Evolutionary conservation across 495 filamentous ascomycete genomes (phyloP).

Genomic region (Saxophila tyrrhenica): DNA sequence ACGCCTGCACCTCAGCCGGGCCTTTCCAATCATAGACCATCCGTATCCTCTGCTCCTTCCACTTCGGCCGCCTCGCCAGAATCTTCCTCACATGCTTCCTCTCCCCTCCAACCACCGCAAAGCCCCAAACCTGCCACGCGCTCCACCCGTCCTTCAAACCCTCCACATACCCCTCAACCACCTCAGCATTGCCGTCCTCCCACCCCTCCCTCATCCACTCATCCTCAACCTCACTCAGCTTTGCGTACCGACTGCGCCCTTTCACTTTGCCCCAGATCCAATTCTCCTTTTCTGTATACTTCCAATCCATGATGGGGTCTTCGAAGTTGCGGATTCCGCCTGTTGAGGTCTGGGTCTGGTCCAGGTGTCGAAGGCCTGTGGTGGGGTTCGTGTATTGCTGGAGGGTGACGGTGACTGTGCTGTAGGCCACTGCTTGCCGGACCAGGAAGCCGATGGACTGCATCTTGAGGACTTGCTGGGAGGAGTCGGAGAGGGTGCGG

Average conservation of each 20-base stretch:
- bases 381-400: constrained; percentile 35
- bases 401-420: constrained; percentile 60
- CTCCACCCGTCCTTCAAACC: constrained; percentile 49
- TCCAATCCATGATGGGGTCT: constrained; percentile 68
- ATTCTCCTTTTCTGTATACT: constrained; percentile 59
- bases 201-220: constrained; percentile 39
- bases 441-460: constrained; percentile 77
- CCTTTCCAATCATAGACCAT: constrained; percentile 59
- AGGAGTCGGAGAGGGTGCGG: constrained; percentile 34
- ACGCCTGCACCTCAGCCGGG: not conserved
- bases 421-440: constrained; percentile 62
- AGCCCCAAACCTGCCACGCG: constrained; percentile 56
- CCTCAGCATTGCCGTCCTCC: constrained; percentile 39
- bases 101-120: constrained; percentile 44
- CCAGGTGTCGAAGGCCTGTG: constrained; percentile 44
- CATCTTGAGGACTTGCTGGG: constrained; percentile 15
- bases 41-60: constrained; percentile 47
- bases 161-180: constrained; percentile 44
- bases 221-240: constrained; percentile 30
- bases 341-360: constrained; percentile 66
- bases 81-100: constrained; percentile 59
- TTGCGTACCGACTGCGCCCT: constrained; percentile 43
- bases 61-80: constrained; percentile 48
- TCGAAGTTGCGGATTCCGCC: constrained; percentile 63
- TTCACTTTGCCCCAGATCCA: constrained; percentile 64